phyloP scores from a whole-genome alignment of 306 rosid genomes.

The Quercus rubra region DNA sequence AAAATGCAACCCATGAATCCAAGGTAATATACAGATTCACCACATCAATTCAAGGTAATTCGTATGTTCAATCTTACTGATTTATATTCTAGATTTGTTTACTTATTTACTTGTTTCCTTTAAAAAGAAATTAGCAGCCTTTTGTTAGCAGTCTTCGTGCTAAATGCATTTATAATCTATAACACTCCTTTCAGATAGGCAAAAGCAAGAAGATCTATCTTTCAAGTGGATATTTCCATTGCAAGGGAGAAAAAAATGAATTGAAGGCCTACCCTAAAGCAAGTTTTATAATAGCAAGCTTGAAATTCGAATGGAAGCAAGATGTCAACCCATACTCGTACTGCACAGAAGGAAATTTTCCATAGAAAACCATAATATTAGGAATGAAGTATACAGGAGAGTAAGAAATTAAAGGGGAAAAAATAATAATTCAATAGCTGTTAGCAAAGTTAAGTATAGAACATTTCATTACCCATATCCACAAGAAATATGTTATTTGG shows the following conservation, averaged over 20 bases:
- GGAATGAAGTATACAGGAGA: neutral
- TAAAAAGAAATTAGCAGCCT: neutral
- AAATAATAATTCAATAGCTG: neutral
- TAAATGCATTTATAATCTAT: neutral
- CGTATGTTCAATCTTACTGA: neutral
- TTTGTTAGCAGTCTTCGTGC: neutral
- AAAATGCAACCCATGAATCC: neutral
- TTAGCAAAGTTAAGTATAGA: constrained; percentile 9
- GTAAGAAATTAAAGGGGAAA: too few relatives aligned
- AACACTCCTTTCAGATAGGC: neutral
- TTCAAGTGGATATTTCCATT: neutral
- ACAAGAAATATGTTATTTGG: constrained; percentile 70
- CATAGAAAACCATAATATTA: constrained; percentile 4
- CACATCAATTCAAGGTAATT: neutral
- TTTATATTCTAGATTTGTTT: neutral
- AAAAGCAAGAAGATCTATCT: neutral
- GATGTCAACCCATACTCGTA: constrained; percentile 64
- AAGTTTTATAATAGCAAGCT: constrained; percentile 53
- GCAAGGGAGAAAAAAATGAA: neutral
- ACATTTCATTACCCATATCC: constrained; percentile 72
- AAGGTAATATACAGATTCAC: neutral
- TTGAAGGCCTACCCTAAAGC: constrained; percentile 57
- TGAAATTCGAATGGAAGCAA: constrained; percentile 64
- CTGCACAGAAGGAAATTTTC: constrained; percentile 48
- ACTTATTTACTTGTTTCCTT: neutral